phyloP scores from a whole-genome alignment of 1,284 basidiomycete genomes.

The Puccinia hordei region DNA sequence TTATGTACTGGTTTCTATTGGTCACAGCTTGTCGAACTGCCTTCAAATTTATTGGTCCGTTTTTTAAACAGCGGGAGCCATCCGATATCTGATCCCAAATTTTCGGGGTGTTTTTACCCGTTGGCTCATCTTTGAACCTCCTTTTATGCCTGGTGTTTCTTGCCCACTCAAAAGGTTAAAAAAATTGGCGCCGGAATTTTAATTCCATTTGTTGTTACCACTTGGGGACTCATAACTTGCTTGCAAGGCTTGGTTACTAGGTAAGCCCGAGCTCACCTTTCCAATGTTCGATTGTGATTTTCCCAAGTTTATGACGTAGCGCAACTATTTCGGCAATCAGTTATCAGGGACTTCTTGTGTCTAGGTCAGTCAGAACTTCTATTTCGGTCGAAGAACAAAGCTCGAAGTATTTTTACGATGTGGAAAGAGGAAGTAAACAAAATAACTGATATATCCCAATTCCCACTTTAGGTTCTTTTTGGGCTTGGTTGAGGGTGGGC shows the following conservation, averaged over 20 bases:
- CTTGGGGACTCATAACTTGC: background rate
- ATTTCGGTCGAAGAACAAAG: too few relatives aligned
- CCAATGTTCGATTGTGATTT: background rate
- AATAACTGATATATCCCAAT: background rate
- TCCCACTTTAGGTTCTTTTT: slow-evolving; percentile 17
- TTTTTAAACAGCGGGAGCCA: background rate
- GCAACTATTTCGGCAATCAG: background rate
- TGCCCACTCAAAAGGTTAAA: background rate
- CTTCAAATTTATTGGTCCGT: background rate
- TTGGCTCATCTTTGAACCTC: background rate
- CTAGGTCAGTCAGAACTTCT: background rate
- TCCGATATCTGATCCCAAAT: too few relatives aligned
- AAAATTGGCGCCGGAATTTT: background rate
- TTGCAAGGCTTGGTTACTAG: background rate
- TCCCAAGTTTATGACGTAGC: background rate
- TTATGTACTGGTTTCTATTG: background rate
- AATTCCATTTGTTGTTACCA: background rate
- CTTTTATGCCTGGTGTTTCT: background rate
- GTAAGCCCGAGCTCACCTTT: background rate
- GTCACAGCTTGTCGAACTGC: background rate
- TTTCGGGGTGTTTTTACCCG: background rate
- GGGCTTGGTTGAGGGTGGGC: slow-evolving; percentile 24
- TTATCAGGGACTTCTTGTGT: background rate
- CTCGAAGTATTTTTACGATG: too few relatives aligned
- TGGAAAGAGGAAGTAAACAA: background rate